These are phyloP conservation scores for Aspergillus melleus DNA, from an alignment of 2,329 filamentous ascomycete species.

Conservation along the genomic window DNA sequence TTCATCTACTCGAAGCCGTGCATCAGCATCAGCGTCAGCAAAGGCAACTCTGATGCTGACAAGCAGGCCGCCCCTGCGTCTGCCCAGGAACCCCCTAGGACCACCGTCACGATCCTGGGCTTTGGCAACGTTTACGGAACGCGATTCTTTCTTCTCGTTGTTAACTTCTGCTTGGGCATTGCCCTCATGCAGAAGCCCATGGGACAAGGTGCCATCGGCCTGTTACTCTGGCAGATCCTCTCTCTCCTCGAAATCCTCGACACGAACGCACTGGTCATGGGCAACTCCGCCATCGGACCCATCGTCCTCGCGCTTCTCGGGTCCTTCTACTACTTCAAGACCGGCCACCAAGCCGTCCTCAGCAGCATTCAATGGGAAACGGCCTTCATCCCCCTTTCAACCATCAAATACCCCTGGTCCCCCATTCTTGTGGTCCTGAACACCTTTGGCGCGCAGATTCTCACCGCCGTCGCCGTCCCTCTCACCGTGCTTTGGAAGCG, in stretches of 20 bases:
- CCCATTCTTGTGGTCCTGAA: conserved; percentile 81
- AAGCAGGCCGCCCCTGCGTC: conserved; percentile 36
- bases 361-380: conserved; percentile 93
- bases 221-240: conserved; percentile 86
- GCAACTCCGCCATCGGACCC: conserved; percentile 71
- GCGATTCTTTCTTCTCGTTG: conserved; percentile 79
- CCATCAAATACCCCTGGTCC: conserved; percentile 84
- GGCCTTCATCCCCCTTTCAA: conserved; percentile 84
- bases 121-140: conserved; percentile 93
- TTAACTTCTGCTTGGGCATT: conserved; percentile 74
- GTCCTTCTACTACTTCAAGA: conserved; percentile 96
- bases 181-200: conserved; percentile 90
- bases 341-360: conserved; percentile 87
- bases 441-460: conserved; percentile 83
- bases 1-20: conserved; percentile 86
- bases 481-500: conserved; percentile 87
- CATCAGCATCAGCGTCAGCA: conserved; percentile 67
- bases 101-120: conserved; percentile 74
- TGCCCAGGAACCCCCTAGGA: conserved; percentile 35
- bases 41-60: conserved; percentile 42
- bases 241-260: conserved; percentile 68
- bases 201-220: conserved; percentile 78
- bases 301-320: conserved; percentile 83
- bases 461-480: conserved; percentile 77
- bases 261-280: conserved; percentile 61